A percentile compares a stretch with the other conserved stretches of the same genome.
These are phyloP conservation scores for Camellia japonica DNA, from an alignment of 148 eudicot species.

Conservation along the genomic window DNA sequence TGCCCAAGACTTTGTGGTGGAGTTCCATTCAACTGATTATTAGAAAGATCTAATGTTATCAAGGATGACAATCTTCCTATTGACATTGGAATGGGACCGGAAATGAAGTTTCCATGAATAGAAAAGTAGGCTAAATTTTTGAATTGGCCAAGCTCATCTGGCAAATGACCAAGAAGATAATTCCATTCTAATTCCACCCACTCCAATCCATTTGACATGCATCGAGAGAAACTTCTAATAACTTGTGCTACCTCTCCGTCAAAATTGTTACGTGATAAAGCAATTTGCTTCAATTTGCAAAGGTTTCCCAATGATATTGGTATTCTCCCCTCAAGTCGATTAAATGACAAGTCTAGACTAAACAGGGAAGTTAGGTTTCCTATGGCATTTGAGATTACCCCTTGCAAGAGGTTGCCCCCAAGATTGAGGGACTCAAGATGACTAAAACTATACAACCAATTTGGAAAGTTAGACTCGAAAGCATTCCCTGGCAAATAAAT, in stretches of 20 bases:
- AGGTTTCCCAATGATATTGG: constrained; percentile 13
- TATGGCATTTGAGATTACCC: constrained; percentile 10
- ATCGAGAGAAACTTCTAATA: neutral
- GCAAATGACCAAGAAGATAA: neutral
- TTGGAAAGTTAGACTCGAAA: neutral
- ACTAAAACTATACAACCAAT: neutral
- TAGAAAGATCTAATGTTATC: neutral
- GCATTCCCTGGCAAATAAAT: neutral
- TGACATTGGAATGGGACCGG: constrained; percentile 2
- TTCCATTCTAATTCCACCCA: neutral
- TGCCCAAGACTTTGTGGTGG: too few relatives aligned
- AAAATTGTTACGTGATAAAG: neutral
- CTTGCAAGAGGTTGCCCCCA: neutral
- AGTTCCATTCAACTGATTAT: constrained; percentile 16
- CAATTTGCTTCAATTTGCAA: neutral
- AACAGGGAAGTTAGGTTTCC: constrained; percentile 15
- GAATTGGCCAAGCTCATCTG: neutral
- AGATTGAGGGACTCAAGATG: neutral
- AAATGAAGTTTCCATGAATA: neutral
- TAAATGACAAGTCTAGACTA: neutral
- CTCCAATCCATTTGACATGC: neutral
- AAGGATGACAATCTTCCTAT: constrained; percentile 16
- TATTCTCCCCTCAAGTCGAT: constrained; percentile 15
- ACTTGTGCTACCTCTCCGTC: constrained; percentile 10
- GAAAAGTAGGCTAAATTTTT: neutral